Evolutionary conservation across 148 eudicot genomes (phyloP).

Genomic region (Suaeda aralocaspica): DNA sequence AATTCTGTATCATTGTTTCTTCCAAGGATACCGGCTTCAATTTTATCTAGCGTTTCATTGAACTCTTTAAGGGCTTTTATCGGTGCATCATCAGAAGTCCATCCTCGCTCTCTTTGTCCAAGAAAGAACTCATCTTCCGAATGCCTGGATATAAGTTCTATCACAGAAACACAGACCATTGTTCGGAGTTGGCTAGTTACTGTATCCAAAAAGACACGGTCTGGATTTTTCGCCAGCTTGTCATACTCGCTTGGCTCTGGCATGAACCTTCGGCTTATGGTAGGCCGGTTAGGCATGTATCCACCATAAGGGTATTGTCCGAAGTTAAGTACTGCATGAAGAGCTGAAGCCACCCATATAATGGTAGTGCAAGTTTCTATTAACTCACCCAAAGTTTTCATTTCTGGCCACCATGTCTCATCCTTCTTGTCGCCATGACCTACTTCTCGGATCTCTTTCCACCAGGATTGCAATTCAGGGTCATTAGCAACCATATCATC

Average conservation of each 20-base stretch:
- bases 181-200: constrained; percentile 67
- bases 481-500: constrained; percentile 47
- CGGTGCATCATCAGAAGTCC: constrained; percentile 54
- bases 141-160: constrained; percentile 81
- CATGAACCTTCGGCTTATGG: constrained; percentile 62
- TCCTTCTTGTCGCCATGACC: constrained; percentile 84
- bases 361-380: constrained; percentile 62
- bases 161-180: constrained; percentile 61
- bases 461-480: constrained; percentile 70
- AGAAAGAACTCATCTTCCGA: constrained; percentile 75
- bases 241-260: constrained; percentile 57
- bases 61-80: constrained; percentile 55
- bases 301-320: constrained; percentile 94
- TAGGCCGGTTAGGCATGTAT: constrained; percentile 69
- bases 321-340: constrained; percentile 88
- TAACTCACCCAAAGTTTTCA: constrained; percentile 55
- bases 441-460: constrained; percentile 65
- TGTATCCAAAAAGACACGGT: constrained; percentile 48
- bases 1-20: constrained; percentile 44
- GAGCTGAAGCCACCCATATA: constrained; percentile 90
- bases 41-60: constrained; percentile 35
- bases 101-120: constrained; percentile 69
- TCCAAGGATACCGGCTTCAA: constrained; percentile 39
- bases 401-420: constrained; percentile 76
- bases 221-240: constrained; percentile 52